Conservation (phyloP, 2,329 filamentous ascomycete species). For the Penicillium sp. region DNA sequence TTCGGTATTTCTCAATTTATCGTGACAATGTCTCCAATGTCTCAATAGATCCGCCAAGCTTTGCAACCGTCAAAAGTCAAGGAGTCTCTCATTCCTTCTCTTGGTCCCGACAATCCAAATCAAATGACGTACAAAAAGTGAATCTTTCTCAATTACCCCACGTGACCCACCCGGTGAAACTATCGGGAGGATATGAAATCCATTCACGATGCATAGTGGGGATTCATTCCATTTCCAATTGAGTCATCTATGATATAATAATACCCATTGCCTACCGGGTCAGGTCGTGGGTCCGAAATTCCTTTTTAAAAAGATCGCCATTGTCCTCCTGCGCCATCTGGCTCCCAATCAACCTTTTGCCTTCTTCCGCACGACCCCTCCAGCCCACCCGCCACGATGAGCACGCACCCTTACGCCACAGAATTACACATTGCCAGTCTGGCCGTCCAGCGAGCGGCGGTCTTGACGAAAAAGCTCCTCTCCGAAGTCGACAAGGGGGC, state of each 20-base stretch:
- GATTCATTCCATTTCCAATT: neutral
- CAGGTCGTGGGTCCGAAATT: neutral
- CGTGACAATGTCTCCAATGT: too few species aligned
- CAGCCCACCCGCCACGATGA: constrained; percentile 18
- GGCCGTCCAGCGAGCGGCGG: constrained; percentile 51
- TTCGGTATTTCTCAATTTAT: too few species aligned
- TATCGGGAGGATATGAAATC: neutral
- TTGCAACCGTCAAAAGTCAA: too few species aligned
- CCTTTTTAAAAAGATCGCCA: neutral
- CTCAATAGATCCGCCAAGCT: too few species aligned
- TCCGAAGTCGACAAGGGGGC: constrained; percentile 45
- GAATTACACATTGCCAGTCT: constrained; percentile 35
- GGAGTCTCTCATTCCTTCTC: too few species aligned
- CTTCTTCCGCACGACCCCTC: neutral
- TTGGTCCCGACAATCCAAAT: too few species aligned
- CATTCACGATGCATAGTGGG: neutral
- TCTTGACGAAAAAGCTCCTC: constrained; percentile 53
- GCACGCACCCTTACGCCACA: constrained; percentile 25
- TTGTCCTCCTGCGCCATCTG: neutral
- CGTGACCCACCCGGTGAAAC: constrained; percentile 9
- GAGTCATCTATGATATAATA: neutral
- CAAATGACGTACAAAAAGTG: neutral
- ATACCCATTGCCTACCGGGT: neutral
- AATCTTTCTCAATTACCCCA: neutral
- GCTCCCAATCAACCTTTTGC: neutral